phyloP scores from a whole-genome alignment of 2,329 filamentous ascomycete genomes.

The Periglandula ipomoeae region DNA sequence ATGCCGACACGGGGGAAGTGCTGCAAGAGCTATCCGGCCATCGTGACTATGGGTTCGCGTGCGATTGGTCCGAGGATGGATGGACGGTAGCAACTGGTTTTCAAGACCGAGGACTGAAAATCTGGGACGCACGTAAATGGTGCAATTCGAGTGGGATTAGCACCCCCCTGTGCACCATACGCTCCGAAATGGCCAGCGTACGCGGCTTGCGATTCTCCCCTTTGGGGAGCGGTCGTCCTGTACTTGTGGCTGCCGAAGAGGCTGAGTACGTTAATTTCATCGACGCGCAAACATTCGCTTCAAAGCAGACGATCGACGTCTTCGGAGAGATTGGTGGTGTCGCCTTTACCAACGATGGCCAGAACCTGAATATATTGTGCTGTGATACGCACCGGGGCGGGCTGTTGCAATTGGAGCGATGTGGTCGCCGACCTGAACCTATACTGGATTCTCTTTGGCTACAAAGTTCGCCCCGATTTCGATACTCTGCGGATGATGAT shows the following conservation, averaged over 20 bases:
- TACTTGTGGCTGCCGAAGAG: conserved; percentile 66
- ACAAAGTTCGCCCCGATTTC: conserved; percentile 1
- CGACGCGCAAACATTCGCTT: conserved; percentile 53
- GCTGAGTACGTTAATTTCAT: conserved; percentile 66
- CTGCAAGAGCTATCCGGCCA: conserved; percentile 54
- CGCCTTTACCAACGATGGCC: conserved; percentile 56
- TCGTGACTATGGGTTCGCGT: conserved; percentile 64
- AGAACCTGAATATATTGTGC: conserved; percentile 59
- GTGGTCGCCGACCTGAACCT: conserved; percentile 21
- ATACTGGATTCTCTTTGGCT: conserved; percentile 13
- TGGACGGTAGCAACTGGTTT: conserved; percentile 68
- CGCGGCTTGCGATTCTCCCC: conserved; percentile 66
- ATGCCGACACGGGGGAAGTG: conserved; percentile 55
- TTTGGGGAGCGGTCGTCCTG: conserved; percentile 53
- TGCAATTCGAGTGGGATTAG: conserved; percentile 39
- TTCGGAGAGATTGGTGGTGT: conserved; percentile 69
- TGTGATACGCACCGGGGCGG: conserved; percentile 58
- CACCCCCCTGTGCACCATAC: conserved; percentile 43
- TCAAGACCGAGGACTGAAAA: conserved; percentile 63
- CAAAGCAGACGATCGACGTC: conserved; percentile 62
- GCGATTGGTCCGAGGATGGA: conserved; percentile 71
- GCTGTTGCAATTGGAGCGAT: conserved; percentile 50
- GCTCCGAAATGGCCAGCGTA: conserved; percentile 58
- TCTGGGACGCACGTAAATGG: conserved; percentile 72
- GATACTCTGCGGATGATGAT: conserved; percentile 3